Conservation (phyloP, 306 rosid genomes). For the Crataegus laevigata region DNA sequence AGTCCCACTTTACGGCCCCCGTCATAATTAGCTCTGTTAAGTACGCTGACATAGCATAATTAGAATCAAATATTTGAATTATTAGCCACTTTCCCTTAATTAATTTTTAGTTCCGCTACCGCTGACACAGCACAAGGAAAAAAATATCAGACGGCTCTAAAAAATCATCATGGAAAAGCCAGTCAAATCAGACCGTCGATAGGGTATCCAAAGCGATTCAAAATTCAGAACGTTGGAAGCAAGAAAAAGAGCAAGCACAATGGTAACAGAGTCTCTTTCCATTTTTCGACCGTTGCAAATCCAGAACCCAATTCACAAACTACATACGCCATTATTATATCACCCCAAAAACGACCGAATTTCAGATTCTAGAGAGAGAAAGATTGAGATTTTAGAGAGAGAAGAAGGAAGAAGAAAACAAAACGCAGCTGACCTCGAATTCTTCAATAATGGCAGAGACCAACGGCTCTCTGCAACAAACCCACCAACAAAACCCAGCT, state of each 20-base stretch:
- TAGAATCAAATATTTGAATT: no score
- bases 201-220: constrained; percentile 13
- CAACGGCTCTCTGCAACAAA: constrained; percentile 19
- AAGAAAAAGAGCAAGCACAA: background rate
- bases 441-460: constrained; percentile 42
- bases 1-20: no score
- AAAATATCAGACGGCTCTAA: background rate
- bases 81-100: no score
- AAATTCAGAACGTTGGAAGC: constrained; percentile 42
- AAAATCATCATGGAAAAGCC: background rate
- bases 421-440: constrained; percentile 2
- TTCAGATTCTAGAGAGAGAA: background rate
- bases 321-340: constrained; percentile 12
- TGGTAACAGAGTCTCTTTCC: constrained; percentile 3
- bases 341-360: background rate
- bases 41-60: no score
- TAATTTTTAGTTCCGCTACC: no score
- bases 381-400: background rate
- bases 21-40: no score
- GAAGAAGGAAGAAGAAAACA: background rate
- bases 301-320: constrained; percentile 5
- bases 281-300: constrained; percentile 57
- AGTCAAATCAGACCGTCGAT: constrained; percentile 9
- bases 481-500: constrained; percentile 25
- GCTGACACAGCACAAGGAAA: no score